A percentile compares a stretch with the other conserved stretches of the same genome.
phyloP scores from a whole-genome alignment of 2,329 filamentous ascomycete species.

The Talaromyces sp. region DNA sequence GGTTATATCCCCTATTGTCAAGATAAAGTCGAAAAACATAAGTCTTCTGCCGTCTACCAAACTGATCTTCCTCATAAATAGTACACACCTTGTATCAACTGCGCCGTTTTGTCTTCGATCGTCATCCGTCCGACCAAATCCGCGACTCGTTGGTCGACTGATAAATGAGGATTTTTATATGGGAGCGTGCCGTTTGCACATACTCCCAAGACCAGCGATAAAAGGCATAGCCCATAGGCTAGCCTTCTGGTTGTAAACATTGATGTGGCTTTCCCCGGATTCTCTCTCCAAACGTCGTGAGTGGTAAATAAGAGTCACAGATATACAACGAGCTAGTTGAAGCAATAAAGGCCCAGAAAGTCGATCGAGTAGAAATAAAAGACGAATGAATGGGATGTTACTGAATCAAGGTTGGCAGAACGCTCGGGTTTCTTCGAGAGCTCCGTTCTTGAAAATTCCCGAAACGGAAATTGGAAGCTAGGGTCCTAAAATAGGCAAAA shows the following conservation, averaged over 20 bases:
- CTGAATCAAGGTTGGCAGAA: neutral
- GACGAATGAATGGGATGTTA: neutral
- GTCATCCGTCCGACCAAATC: conserved; percentile 71
- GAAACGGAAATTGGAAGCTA: neutral
- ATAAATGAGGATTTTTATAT: conserved; percentile 61
- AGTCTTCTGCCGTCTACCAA: neutral
- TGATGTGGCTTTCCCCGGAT: neutral
- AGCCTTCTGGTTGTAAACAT: neutral
- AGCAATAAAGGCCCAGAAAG: neutral
- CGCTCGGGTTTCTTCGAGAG: neutral
- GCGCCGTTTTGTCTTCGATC: conserved; percentile 67
- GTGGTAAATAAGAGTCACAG: neutral
- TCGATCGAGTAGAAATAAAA: neutral
- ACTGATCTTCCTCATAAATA: neutral
- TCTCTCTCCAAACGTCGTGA: neutral
- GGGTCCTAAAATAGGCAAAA: neutral
- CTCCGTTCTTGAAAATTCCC: neutral
- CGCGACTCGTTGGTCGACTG: conserved; percentile 60
- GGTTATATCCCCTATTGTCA: conserved; percentile 54
- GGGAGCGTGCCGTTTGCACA: conserved; percentile 17
- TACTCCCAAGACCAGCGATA: conserved; percentile 1
- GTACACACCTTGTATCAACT: conserved; percentile 55
- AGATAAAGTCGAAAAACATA: neutral
- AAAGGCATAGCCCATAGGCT: neutral
- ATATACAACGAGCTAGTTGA: neutral